phyloP scores from a whole-genome alignment of 148 eudicot genomes.

The Rhododendron vialii region DNA sequence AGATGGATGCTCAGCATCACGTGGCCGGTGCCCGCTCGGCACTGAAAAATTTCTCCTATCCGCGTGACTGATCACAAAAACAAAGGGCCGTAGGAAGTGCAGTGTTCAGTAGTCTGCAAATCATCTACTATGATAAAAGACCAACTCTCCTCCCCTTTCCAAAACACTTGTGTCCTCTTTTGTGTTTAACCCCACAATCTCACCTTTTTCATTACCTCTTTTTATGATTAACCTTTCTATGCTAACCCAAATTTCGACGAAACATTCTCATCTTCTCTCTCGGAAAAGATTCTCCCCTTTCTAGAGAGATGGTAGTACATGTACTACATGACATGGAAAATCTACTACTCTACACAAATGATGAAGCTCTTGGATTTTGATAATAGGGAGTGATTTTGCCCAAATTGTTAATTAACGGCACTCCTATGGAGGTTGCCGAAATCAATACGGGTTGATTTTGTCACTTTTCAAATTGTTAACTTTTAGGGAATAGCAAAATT shows the following conservation, averaged over 20 bases:
- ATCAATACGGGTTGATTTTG: no score
- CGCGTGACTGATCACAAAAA: neutral
- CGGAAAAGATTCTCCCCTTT: neutral
- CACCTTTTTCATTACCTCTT: neutral
- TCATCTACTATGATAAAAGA: neutral
- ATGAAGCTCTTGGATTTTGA: no score
- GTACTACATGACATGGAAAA: neutral
- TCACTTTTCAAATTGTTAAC: no score
- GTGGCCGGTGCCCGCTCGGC: no score
- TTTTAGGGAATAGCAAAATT: no score
- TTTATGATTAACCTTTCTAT: neutral
- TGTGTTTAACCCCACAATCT: neutral
- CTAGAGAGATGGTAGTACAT: neutral
- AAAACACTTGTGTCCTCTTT: neutral
- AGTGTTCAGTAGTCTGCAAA: neutral
- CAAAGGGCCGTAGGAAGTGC: neutral
- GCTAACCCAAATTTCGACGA: neutral
- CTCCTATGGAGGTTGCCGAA: no score
- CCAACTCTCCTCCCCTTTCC: neutral
- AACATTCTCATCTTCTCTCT: neutral
- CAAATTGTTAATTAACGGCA: no score
- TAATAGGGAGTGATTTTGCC: no score
- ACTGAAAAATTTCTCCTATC: no score
- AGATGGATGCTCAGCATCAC: no score
- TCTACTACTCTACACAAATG: no score